These are phyloP conservation scores for Penicillium brevicompactum DNA, from an alignment of 2,329 filamentous ascomycete genomes.

Conservation along the genomic window DNA sequence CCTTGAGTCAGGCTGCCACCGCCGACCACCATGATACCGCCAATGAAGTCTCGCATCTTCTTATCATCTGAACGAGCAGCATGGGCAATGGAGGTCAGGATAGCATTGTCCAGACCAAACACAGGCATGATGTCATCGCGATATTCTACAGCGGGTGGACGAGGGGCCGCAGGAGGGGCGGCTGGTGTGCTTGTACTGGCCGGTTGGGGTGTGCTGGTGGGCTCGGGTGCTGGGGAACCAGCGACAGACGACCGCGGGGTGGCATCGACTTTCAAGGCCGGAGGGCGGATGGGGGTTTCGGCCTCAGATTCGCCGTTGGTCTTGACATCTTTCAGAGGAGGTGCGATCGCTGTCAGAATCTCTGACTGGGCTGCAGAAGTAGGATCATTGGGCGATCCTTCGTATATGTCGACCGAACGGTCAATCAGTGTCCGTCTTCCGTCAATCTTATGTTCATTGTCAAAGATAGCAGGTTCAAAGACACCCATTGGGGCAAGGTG, in stretches of 20 bases:
- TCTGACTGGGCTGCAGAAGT: slow-evolving; percentile 79
- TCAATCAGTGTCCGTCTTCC: slow-evolving; percentile 80
- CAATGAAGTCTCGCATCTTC: slow-evolving; percentile 86
- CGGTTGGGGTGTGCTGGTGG: slow-evolving; percentile 65
- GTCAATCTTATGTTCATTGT: slow-evolving; percentile 75
- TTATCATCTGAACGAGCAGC: slow-evolving; percentile 88
- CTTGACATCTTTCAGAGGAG: slow-evolving; percentile 32
- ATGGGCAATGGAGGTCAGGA: slow-evolving; percentile 84
- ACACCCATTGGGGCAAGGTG: slow-evolving; percentile 95
- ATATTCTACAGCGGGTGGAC: slow-evolving; percentile 54
- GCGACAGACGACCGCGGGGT: slow-evolving; percentile 85
- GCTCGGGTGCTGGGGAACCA: slow-evolving; percentile 83
- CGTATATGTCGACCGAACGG: slow-evolving; percentile 91
- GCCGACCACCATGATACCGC: slow-evolving; percentile 87
- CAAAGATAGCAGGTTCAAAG: slow-evolving; percentile 85
- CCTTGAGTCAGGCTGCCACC: slow-evolving; percentile 80
- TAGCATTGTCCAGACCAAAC: slow-evolving; percentile 83
- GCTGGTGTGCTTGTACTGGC: slow-evolving; percentile 47
- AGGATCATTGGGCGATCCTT: slow-evolving; percentile 89
- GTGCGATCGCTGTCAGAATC: slow-evolving; percentile 57
- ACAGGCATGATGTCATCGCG: slow-evolving; percentile 80
- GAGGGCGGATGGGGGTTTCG: neutral
- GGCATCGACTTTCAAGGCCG: slow-evolving; percentile 68
- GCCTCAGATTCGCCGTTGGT: slow-evolving; percentile 40
- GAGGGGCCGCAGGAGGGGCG: slow-evolving; percentile 34